Evolutionary conservation across 2,329 filamentous ascomycete species (phyloP).

Genomic region (Epichloe scottii): DNA sequence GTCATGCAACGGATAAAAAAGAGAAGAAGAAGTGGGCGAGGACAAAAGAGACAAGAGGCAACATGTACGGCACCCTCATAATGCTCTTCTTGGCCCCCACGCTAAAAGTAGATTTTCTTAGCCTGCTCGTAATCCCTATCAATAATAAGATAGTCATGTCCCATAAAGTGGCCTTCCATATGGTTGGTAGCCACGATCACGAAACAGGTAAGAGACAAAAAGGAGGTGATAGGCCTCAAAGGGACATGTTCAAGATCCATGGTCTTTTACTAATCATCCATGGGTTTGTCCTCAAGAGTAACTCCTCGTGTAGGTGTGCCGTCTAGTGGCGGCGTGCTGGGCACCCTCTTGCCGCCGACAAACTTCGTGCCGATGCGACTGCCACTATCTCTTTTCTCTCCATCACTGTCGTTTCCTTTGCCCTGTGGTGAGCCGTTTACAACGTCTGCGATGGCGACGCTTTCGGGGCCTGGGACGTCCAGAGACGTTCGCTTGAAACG

Average conservation of each 20-base stretch:
- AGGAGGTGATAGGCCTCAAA: neutral
- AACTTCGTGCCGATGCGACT: slow-evolving; percentile 32
- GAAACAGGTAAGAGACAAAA: too few species aligned
- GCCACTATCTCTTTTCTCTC: slow-evolving; percentile 53
- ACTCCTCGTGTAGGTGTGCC: slow-evolving; percentile 27
- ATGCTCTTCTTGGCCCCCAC: too few species aligned
- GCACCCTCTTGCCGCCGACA: slow-evolving; percentile 35
- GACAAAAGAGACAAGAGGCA: neutral
- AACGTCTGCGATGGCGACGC: slow-evolving; percentile 25
- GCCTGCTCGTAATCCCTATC: too few species aligned
- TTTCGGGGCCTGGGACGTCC: slow-evolving; percentile 59
- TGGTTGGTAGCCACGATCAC: too few species aligned
- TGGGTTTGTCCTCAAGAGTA: slow-evolving; percentile 39
- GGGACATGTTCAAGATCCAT: neutral
- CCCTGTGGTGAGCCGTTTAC: slow-evolving; percentile 28
- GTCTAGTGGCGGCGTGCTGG: slow-evolving; percentile 20
- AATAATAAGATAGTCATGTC: too few species aligned
- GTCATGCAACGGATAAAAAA: neutral
- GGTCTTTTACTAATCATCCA: slow-evolving; percentile 30
- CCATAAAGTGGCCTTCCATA: too few species aligned
- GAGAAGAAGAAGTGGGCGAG: neutral
- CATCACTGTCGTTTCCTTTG: slow-evolving; percentile 13
- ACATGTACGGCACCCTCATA: too few species aligned
- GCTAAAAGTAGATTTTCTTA: too few species aligned
- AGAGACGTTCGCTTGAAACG: slow-evolving; percentile 54